A percentile compares a stretch with the other conserved stretches of the same genome.
phyloP scores from a whole-genome alignment of 768 basidiomycete species.

The Rhodotorula diobovata region DNA sequence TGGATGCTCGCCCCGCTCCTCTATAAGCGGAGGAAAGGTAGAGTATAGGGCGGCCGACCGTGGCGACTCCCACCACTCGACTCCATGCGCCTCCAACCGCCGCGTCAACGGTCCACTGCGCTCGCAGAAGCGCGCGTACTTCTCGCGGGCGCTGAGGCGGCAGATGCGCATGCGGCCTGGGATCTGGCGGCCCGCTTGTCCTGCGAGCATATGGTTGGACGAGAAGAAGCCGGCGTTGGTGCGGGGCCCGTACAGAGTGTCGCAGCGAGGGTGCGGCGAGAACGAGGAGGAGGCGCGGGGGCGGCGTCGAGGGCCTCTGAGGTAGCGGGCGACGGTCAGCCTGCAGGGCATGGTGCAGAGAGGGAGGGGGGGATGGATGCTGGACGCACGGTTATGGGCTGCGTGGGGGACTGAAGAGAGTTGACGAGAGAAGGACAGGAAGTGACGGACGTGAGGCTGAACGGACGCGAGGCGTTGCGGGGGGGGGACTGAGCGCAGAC shows the following conservation, averaged over 20 bases:
- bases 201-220: neutral
- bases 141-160: neutral
- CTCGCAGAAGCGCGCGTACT: neutral
- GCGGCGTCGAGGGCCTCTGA: neutral
- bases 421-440: neutral
- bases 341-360: neutral
- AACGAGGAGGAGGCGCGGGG: neutral
- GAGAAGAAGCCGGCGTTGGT: neutral
- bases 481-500: neutral
- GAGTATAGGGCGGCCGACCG: neutral
- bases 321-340: neutral
- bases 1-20: neutral
- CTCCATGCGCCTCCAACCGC: neutral
- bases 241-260: neutral
- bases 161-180: neutral
- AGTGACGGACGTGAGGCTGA: neutral
- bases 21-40: neutral
- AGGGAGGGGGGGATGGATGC: no score
- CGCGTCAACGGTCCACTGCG: neutral
- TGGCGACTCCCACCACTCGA: conserved; percentile 1
- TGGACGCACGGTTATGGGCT: no score
- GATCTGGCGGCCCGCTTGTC: neutral
- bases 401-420: no score
- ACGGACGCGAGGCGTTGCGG: neutral
- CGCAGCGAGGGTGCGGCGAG: neutral